Base-by-base conservation (phyloP, 2,329 filamentous ascomycete species). In the Acarospora socialis region DNA sequence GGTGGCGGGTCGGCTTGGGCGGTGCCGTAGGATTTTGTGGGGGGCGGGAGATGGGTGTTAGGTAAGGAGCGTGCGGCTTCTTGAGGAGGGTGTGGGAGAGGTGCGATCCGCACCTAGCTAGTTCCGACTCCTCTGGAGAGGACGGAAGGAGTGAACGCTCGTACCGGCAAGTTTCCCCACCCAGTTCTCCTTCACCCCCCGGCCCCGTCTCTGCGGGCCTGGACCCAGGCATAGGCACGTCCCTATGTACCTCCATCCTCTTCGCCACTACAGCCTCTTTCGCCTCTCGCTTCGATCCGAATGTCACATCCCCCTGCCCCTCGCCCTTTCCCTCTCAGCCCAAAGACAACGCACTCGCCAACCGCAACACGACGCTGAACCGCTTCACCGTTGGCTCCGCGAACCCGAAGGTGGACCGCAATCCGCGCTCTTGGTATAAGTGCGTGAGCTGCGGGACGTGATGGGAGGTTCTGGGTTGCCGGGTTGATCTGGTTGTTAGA, bases 221-320 rank as follows among this genome's bases (percentile, higher is more conserved):
- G 31, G 21, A 35, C 21, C 4, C 28, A 22, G 10, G 28, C 12
- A 21, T 36, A 21, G 44, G 43, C 23, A 51, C 38, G 7, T 32
- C 25, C 5, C 45, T 42, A 4, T 59, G 27, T 3, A 48, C 28
- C 3, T 35, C 37, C 5, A 57, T 21, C 2, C 46, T 55, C n/a
- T 35, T 40, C 42, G 49, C 48, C 24, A 51, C 53, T 14, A 56
- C 30, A 2, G 45, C 51, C 35, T 63, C 59, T 34, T 57, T 61
- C 1, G 56, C 59, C 30, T 57, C 54, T 35, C 55, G 55, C 45
- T 63, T 61, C 22, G 46, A 56, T 5, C 43, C 41, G 38, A 48
- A 59, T 9, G 40, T 43, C 2, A 46, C 46, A 18, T 39, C 28
- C 10, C 35, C 31, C 6, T 19, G n/a, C n/a, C n/a, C n/a, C n/a